Evolutionary conservation across 768 basidiomycete genomes (phyloP).

Genomic region (Nevesoporus exiguus): DNA sequence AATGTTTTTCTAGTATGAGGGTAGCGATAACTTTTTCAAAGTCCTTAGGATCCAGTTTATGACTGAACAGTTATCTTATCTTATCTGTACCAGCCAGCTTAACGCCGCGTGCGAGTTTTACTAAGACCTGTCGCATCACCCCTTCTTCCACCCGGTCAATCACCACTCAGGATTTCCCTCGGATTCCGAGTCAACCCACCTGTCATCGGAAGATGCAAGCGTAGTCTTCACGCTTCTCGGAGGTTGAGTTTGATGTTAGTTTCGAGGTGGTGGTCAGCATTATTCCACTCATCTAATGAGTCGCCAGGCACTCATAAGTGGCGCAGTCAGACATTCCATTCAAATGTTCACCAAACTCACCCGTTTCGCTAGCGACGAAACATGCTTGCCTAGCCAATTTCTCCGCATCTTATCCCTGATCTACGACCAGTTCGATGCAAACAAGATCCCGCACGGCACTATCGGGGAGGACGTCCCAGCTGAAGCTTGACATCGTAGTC

Average conservation of each 20-base stretch:
- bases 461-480: conserved; percentile 2
- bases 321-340: conserved; percentile 10
- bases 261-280: not conserved
- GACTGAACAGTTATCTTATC: conserved; percentile 6
- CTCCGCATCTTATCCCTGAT: conserved; percentile 20
- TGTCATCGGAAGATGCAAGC: not conserved
- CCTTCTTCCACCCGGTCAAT: not conserved
- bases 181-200: not conserved
- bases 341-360: conserved; percentile 14
- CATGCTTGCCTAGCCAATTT: conserved; percentile 22
- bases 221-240: not conserved
- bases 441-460: conserved; percentile 17
- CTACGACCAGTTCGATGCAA: conserved; percentile 20
- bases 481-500: conserved; percentile 12
- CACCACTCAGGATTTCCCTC: not conserved
- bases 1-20: conserved; percentile 12
- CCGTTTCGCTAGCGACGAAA: conserved; percentile 6
- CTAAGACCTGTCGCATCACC: not conserved
- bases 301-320: conserved; percentile 14
- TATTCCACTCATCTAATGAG: not conserved
- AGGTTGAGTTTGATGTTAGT: conserved; percentile 24
- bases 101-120: conserved; percentile 8
- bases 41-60: conserved; percentile 13
- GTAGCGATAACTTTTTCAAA: no score
- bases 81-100: not conserved